Evolutionary conservation across 129 eudicot species (phyloP), one percentile per base, ranked within the genome.

Genomic region (Gnaphalium uliginosum): DNA sequence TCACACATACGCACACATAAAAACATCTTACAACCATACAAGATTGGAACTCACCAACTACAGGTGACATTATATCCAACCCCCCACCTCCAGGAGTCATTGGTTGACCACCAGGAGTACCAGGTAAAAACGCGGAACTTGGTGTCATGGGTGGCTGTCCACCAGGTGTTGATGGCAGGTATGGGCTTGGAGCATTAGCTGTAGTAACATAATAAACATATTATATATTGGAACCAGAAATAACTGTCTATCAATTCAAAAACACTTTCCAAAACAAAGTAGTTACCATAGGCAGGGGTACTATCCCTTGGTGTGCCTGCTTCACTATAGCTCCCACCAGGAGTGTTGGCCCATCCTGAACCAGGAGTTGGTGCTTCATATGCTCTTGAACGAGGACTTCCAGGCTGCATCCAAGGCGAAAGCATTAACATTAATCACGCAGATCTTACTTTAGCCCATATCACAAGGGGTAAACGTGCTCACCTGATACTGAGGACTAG

Each of bases 101-200:
- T 23, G 99, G 99, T 74, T 87, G 97, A 73, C 99, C 98, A 39
- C 96, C 97, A 71, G 99, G 99, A 14, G 99, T 94, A 66, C 97
- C 94, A 78, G 97, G 99, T 27, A 91, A 86, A 81, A 80, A 95
- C 53, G 99, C 89, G 22, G 99, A 95, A 75, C 97, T 91, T 74
- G 99, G 99, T 24, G 99, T 95, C 99, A 95, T 87, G 8, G 99
- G 99, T 4, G 97, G 97, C 68, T 86, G 96, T 24, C 98, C 96
- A 54, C 99, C 99, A 76, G 97, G 99, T 29, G 99, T 91, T 24
- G 99, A 89, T 39, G 99, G 97, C 86, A 91, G 76, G 85, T 95
- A 95, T 1, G 99, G 99, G 76, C 99, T 95, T 59, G 99, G 99
- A 54, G 97, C 99, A 86, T 95, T 95, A 65, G 89, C 99, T 94